Evolutionary conservation across 768 basidiomycete genomes (phyloP).

Genomic region (Russula foetens): DNA sequence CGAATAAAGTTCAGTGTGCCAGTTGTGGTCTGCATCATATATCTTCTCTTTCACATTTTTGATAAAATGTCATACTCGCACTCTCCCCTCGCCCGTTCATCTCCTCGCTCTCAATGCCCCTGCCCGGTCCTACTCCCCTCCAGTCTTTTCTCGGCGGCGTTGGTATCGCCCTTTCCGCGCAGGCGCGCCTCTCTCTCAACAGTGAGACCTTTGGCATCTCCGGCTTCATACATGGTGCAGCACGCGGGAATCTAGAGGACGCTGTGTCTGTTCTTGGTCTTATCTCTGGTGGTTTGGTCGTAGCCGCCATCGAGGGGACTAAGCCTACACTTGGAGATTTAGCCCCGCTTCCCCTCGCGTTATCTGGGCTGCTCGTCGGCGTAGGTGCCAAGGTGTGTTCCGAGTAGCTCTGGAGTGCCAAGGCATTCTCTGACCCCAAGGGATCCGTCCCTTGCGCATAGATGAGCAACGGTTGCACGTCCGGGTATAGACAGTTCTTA

Average conservation of each 20-base stretch:
- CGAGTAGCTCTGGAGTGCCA: background rate
- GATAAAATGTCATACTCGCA: background rate
- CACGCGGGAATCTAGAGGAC: slow-evolving; percentile 38
- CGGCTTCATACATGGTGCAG: slow-evolving; percentile 47
- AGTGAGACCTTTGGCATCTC: slow-evolving; percentile 54
- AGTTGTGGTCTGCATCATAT: background rate
- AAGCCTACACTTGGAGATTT: slow-evolving; percentile 23
- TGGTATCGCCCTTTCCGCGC: slow-evolving; percentile 42
- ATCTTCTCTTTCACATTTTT: background rate
- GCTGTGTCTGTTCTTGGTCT: slow-evolving; percentile 38
- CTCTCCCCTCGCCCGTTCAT: background rate
- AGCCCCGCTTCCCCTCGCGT: slow-evolving; percentile 27
- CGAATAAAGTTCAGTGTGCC: background rate
- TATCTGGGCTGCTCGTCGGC: slow-evolving; percentile 51
- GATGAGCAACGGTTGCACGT: slow-evolving; percentile 59
- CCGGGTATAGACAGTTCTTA: slow-evolving; percentile 35
- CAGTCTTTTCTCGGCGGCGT: slow-evolving; percentile 50
- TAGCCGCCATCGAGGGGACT: slow-evolving; percentile 34
- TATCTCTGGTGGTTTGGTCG: slow-evolving; percentile 38
- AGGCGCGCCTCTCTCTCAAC: slow-evolving; percentile 45
- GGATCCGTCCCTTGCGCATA: slow-evolving; percentile 12
- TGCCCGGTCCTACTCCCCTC: slow-evolving; percentile 28
- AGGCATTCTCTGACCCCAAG: background rate
- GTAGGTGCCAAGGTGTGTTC: slow-evolving; percentile 37
- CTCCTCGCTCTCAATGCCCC: background rate